phyloP scores from a whole-genome alignment of 495 filamentous ascomycete genomes.

The Parmelia sp. region DNA sequence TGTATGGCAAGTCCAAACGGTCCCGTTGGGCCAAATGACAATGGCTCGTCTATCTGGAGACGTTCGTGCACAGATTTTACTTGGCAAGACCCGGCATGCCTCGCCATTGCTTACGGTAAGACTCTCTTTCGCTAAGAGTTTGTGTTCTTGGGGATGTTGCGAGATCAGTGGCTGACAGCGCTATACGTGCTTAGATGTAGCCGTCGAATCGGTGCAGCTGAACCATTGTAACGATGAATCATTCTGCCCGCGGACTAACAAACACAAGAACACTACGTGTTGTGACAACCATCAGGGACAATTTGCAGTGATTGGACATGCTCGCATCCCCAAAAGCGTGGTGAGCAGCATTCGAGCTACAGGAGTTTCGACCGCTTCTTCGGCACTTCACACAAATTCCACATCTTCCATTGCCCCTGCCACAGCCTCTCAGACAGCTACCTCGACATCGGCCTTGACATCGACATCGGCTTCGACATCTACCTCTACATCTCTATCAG shows the following conservation, averaged over 20 bases:
- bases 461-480: not conserved
- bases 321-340: conserved; percentile 9
- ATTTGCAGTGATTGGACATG: conserved; percentile 15
- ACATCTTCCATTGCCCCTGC: conserved; percentile 3
- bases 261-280: conserved; percentile 15
- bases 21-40: conserved; percentile 11
- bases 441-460: not conserved
- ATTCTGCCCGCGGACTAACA: conserved; percentile 12
- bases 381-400: not conserved
- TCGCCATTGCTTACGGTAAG: conserved; percentile 20
- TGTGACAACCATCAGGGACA: conserved; percentile 18
- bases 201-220: conserved; percentile 9
- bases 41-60: conserved; percentile 17
- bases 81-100: conserved; percentile 19
- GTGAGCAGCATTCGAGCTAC: conserved; percentile 21
- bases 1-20: conserved; percentile 12
- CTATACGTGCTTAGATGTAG: conserved; percentile 8
- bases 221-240: conserved; percentile 15
- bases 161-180: conserved; percentile 1
- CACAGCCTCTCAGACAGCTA: no score
- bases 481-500: not conserved
- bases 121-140: not conserved
- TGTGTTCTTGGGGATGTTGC: not conserved
- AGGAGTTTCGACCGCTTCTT: conserved; percentile 1
- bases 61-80: conserved; percentile 21